A percentile compares a stretch with the other conserved stretches of the same genome.
Conservation (phyloP, 2,329 filamentous ascomycete genomes). For the Neophaeococcomyces aloes region DNA sequence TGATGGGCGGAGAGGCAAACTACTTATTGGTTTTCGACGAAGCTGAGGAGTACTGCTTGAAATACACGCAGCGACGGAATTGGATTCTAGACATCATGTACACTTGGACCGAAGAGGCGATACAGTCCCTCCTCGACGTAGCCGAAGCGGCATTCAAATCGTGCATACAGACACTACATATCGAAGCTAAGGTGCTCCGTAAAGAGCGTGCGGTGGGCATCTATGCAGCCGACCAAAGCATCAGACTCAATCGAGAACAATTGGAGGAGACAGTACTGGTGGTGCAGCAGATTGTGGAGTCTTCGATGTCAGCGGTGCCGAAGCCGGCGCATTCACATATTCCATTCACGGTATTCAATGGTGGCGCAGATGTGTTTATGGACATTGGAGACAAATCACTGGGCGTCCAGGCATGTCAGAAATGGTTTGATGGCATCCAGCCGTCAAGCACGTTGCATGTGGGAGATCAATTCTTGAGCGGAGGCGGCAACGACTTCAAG, state of each 20-base stretch:
- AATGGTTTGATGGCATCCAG: conserved; percentile 59
- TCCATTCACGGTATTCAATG: conserved; percentile 97
- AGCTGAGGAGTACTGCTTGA: conserved; percentile 54
- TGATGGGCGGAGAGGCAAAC: conserved; percentile 94
- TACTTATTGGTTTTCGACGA: conserved; percentile 77
- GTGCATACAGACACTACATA: conserved; percentile 65
- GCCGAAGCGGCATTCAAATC: conserved; percentile 76
- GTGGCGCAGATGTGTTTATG: conserved; percentile 93
- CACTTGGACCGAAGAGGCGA: conserved; percentile 50
- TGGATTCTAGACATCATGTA: conserved; percentile 52
- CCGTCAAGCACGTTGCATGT: conserved; percentile 75
- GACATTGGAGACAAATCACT: conserved; percentile 97
- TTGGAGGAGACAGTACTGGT: conserved; percentile 94
- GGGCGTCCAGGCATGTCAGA: conserved; percentile 86
- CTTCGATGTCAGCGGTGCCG: conserved; percentile 44
- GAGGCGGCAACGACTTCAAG: conserved; percentile 95
- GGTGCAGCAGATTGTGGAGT: conserved; percentile 83
- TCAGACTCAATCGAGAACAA: conserved; percentile 71
- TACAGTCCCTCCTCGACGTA: conserved; percentile 71
- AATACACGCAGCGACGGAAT: conserved; percentile 48
- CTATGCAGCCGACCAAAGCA: conserved; percentile 48
- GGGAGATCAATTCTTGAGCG: conserved; percentile 89
- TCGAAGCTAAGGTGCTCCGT: conserved; percentile 63
- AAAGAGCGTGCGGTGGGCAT: conserved; percentile 83
- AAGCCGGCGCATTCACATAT: conserved; percentile 31